Percentiles rank a stretch among this genome's conserved stretches.
Conservation (phyloP, 495 filamentous ascomycete genomes). For the Penicillium paradoxum region DNA sequence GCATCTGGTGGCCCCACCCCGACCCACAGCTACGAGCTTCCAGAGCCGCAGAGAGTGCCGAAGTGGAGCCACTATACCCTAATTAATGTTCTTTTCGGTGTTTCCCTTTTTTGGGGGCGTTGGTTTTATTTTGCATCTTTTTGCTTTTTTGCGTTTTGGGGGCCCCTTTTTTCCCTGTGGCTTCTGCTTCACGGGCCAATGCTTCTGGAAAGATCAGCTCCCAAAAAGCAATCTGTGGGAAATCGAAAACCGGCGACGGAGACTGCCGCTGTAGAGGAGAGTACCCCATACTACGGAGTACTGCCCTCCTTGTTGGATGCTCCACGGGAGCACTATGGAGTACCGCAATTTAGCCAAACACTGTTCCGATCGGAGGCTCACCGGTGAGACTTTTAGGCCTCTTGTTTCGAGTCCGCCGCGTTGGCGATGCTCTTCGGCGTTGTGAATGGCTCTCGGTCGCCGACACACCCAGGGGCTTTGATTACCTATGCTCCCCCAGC, state of each 20-base stretch:
- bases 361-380: constrained; percentile 1
- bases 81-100: constrained; percentile 3
- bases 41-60: constrained; percentile 31
- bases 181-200: background rate
- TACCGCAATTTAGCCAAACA: too few relatives aligned
- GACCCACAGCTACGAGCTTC: constrained; percentile 26
- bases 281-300: too few relatives aligned
- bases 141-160: background rate
- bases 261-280: constrained; percentile 21
- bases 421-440: constrained; percentile 11
- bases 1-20: too few relatives aligned
- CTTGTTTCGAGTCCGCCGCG: constrained; percentile 15
- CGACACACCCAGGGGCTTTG: constrained; percentile 3
- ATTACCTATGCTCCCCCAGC: constrained; percentile 1
- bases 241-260: constrained; percentile 17
- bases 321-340: too few relatives aligned
- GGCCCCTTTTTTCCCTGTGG: background rate
- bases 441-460: constrained; percentile 26
- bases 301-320: too few relatives aligned
- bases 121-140: too few relatives aligned
- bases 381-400: constrained; percentile 3
- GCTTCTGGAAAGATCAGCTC: constrained; percentile 5
- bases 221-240: background rate
- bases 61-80: constrained; percentile 15
- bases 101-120: constrained; percentile 4